Evolutionary conservation across 108 stramenopile species (phyloP).

Genomic region (Aurantiochytrium sp.): DNA sequence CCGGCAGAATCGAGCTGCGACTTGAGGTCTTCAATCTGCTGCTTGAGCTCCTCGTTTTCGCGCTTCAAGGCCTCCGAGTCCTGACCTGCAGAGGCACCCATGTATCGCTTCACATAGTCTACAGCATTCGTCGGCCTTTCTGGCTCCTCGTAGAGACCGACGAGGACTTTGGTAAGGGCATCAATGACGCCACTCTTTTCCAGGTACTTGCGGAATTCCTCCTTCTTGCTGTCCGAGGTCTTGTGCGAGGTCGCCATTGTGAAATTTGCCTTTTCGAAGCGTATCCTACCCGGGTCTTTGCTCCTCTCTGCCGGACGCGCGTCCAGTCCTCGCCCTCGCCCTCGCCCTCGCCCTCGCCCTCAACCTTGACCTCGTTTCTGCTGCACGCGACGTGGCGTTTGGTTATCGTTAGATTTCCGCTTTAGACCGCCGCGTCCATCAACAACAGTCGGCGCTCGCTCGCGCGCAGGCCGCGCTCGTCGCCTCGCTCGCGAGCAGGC

Average conservation of each 20-base stretch:
- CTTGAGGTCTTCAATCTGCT: slow-evolving; percentile 41
- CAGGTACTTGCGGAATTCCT: slow-evolving; percentile 89
- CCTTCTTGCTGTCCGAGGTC: slow-evolving; percentile 79
- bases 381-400: too few species aligned
- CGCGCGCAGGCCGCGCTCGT: too few species aligned
- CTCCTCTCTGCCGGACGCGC: too few species aligned
- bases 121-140: slow-evolving; percentile 79
- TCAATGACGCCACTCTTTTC: slow-evolving; percentile 89
- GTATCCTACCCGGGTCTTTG: too few species aligned
- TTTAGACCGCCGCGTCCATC: too few species aligned
- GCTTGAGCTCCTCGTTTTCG: slow-evolving; percentile 65
- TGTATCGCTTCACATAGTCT: slow-evolving; percentile 73
- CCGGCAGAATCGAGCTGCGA: slow-evolving; percentile 21
- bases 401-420: too few species aligned
- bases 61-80: slow-evolving; percentile 70
- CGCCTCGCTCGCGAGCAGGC: too few species aligned
- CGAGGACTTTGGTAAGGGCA: slow-evolving; percentile 79
- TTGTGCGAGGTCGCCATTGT: neutral
- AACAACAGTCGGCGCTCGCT: too few species aligned
- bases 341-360: too few species aligned
- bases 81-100: slow-evolving; percentile 62
- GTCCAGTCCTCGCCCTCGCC: too few species aligned
- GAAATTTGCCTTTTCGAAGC: too few species aligned
- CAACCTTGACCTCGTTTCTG: too few species aligned
- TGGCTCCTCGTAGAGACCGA: slow-evolving; percentile 86